Evolutionary conservation across 2,329 filamentous ascomycete genomes (phyloP).

Genomic region (Macrophomina tecta): DNA sequence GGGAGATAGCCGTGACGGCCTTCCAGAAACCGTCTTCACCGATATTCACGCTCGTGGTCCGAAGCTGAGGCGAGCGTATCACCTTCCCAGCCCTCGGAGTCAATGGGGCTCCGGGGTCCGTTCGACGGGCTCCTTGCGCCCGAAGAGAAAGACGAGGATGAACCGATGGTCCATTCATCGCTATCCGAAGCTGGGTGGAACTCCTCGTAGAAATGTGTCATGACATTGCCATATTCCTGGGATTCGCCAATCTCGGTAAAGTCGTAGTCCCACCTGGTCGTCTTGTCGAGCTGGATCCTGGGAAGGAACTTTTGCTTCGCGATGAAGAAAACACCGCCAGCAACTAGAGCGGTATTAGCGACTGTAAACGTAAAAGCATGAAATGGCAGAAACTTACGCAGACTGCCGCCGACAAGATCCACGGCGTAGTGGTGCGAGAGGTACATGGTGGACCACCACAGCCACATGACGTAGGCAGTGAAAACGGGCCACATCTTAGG

Average conservation of each 20-base stretch:
- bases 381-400: constrained; percentile 51
- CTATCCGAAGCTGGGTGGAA: constrained; percentile 65
- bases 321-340: constrained; percentile 81
- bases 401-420: constrained; percentile 84
- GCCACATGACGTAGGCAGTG: constrained; percentile 84
- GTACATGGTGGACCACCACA: constrained; percentile 99
- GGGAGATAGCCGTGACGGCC: neutral
- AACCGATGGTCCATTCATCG: constrained; percentile 90
- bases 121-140: constrained; percentile 65
- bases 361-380: neutral
- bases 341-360: constrained; percentile 50
- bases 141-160: constrained; percentile 76
- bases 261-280: constrained; percentile 93
- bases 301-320: constrained; percentile 82
- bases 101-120: constrained; percentile 55
- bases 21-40: constrained; percentile 23
- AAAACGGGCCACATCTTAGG: constrained; percentile 81
- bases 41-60: constrained; percentile 44
- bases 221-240: constrained; percentile 59
- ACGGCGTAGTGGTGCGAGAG: constrained; percentile 96
- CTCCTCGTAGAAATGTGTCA: constrained; percentile 63
- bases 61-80: constrained; percentile 58
- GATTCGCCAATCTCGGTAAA: constrained; percentile 83
- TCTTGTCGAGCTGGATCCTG: constrained; percentile 81
- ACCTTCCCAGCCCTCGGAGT: constrained; percentile 65